Evolutionary conservation across 805 yeast genomes (phyloP), one percentile per base, ranked within the genome.

Genomic region (Suhomyces prunicola): DNA sequence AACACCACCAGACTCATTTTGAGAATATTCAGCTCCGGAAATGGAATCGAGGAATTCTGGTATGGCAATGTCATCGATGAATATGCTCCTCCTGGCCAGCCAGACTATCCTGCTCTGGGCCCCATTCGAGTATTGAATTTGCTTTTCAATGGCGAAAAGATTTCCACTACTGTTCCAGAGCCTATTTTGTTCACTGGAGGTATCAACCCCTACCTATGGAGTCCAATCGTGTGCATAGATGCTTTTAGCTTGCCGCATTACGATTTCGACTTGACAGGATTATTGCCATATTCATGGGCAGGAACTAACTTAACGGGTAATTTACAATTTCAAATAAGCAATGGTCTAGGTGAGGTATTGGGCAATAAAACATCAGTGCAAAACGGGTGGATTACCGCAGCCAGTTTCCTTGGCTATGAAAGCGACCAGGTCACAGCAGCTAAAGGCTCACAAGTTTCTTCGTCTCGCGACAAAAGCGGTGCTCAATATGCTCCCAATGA

Each of bases 161-260:
- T 89, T 6, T 86, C 86, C 2, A 71, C 84, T 3, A 80, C 79
- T 27, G 73, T 84, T 24, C 96, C 96, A 2, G 83, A 81, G 58
- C 92, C 93, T 1, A 81, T 85, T 6, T 79, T 90, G 13, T 90
- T 78, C 70, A 84, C 96, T 1, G 96, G 96, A 6, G 96, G 96
- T 2, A 70, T 85, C 33, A 81, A 91, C 1, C 96, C 97, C 1
- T 77, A 86, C 4, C 70, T 90, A 46, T 90, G 97, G 97, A 77
- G 80, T 48, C 90, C 96, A 3, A 82, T 88, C 55, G 96, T 90
- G 6, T 85, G 89, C 2, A 77, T 80, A 17, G 79, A 83, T 54
- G 86, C 96, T 0, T 88, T 84, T 69, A 96, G 90, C 65, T 72
- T 90, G 29, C 84, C 83, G 15, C 78, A 86, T n/a, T 74, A 86